These are phyloP conservation scores for Agapanthus africanus DNA, from an alignment of 106 monocot species.

Conservation along the genomic window DNA sequence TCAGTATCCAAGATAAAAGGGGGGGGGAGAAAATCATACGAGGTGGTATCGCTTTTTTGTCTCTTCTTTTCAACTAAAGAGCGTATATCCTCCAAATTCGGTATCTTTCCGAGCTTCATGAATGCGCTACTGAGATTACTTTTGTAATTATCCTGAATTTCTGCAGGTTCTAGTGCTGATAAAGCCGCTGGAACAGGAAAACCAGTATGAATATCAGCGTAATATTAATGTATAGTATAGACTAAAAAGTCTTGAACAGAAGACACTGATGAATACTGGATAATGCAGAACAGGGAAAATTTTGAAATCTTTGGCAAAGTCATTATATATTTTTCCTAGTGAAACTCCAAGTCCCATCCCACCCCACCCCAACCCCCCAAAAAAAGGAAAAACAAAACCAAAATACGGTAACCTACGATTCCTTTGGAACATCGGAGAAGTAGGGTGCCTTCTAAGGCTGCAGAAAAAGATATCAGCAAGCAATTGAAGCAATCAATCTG, in stretches of 20 bases:
- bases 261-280: background rate
- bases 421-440: too few relatives aligned
- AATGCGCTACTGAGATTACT: constrained; percentile 37
- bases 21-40: constrained; percentile 37
- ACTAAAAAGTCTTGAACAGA: background rate
- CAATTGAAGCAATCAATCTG: too few relatives aligned
- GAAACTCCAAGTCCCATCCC: background rate
- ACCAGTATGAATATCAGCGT: background rate
- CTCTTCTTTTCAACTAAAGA: constrained; percentile 46
- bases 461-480: too few relatives aligned
- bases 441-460: too few relatives aligned
- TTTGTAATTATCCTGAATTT: constrained; percentile 16
- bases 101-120: constrained; percentile 35
- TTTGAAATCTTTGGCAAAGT: background rate
- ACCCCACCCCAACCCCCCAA: too few relatives aligned
- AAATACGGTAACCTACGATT: background rate
- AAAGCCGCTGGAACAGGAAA: constrained; percentile 34
- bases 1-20: too few relatives aligned
- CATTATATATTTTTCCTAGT: background rate
- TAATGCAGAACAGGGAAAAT: background rate
- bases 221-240: background rate
- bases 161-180: constrained; percentile 34
- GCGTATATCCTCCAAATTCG: constrained; percentile 31
- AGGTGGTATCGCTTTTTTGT: constrained; percentile 35
- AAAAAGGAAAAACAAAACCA: background rate